Base-by-base conservation (phyloP, 257 asterid genomes). In the Henckelia pumila region DNA sequence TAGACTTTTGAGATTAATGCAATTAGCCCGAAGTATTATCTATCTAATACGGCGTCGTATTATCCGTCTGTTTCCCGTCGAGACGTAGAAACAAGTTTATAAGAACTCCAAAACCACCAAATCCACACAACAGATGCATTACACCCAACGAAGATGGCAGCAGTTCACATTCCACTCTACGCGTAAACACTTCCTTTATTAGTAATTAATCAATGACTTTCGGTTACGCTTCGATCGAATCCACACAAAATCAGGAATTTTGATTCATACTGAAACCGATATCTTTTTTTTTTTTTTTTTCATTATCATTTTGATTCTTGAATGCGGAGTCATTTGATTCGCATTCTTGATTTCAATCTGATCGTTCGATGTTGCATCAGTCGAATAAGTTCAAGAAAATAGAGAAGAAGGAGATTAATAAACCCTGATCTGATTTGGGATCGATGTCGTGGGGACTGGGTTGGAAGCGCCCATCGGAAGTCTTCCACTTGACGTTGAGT, bases 371-470 rank as follows among this genome's bases (percentile, higher is more conserved):
- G 53, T 53, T 33, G 22, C 57, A 19, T 58, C 33, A 10, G 29
- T 62, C 56, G 57, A 55, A 61, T 59, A 68, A 65, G 35, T 64
- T 65, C 22, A 59, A 25, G 64, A 53, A 63, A 61, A 40, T 56
- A 33, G 7, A 59, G 57, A 49, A 19, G 47, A 37, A 57, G 7
- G 22, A 11, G 50, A 40, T 64, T 69, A 56, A 33, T 28, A 14
- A 20, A 20, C 61, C 67, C 59, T 75, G 75, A 67, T 81, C 83
- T 70, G 72, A 64, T 56, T 75, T 63, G 81, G 72, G 63, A 63
- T 77, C 84, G 78, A 92, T 93, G 99, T 94, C 99, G 76, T 94
- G 99, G 99, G 98, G 96, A 32, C 72, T 88, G 79, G 96, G 96
- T 20, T 94, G 96, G 99, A 94, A 89, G 75, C 95, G 99, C 59